phyloP scores from a whole-genome alignment of 2,329 filamentous ascomycete genomes.

The Emergomyces orientalis region DNA sequence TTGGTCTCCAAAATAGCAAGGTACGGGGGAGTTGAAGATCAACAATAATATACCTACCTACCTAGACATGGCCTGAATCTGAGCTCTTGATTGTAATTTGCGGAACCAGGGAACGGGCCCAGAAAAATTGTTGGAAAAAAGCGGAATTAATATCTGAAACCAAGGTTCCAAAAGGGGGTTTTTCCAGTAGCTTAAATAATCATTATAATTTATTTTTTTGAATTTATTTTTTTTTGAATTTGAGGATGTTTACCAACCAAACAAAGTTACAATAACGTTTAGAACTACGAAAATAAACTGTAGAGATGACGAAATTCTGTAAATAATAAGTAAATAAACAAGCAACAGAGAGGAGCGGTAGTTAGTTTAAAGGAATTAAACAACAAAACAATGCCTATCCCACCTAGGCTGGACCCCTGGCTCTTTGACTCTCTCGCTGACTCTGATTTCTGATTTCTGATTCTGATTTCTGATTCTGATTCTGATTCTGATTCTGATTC shows the following conservation, averaged over 20 bases:
- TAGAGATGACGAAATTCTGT: no score
- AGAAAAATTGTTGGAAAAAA: background rate
- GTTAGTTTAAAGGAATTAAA: no score
- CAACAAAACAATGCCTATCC: no score
- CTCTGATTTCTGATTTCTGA: no score
- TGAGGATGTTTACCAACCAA: background rate
- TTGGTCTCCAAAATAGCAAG: no score
- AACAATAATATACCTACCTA: no score
- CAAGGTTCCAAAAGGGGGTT: background rate
- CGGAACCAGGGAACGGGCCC: background rate
- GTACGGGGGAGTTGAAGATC: background rate
- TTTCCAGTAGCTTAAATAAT: background rate
- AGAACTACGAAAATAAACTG: no score
- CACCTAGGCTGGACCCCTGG: no score
- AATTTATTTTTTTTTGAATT: background rate
- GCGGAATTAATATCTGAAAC: background rate
- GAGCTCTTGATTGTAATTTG: background rate
- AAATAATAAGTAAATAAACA: no score
- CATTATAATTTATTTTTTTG: background rate
- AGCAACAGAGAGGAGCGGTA: no score
- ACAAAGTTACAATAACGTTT: background rate
- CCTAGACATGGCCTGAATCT: background rate
- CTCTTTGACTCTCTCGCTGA: no score
- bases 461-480: background rate
- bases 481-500: background rate